A percentile compares a stretch with the other conserved stretches of the same genome.
Conservation (phyloP, 2,329 filamentous ascomycete species). For the Microsporum audouinii region DNA sequence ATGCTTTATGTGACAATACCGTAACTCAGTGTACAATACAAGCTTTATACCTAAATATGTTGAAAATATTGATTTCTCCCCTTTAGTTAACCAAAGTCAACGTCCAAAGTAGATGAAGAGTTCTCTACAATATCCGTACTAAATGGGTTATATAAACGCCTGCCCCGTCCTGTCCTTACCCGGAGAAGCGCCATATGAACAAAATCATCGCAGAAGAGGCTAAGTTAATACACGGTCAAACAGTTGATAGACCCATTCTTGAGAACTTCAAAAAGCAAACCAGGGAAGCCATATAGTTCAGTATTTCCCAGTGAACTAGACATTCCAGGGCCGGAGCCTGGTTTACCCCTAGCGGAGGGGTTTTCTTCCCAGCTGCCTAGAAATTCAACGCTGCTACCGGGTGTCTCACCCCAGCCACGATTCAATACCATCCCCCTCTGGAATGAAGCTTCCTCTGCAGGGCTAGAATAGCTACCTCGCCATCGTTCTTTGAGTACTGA, state of each 20-base stretch:
- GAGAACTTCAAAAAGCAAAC: constrained; percentile 87
- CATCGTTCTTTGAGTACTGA: constrained; percentile 56
- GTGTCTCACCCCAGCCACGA: constrained; percentile 81
- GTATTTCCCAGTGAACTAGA: constrained; percentile 54
- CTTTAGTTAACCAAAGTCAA: not conserved
- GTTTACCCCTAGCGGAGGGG: constrained; percentile 34
- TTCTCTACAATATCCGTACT: not conserved
- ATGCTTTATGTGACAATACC: not conserved
- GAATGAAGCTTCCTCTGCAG: constrained; percentile 42
- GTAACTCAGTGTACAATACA: not conserved
- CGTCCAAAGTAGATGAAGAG: too few species aligned
- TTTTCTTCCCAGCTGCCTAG: constrained; percentile 79
- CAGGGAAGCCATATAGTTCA: constrained; percentile 85
- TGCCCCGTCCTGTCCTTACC: not conserved
- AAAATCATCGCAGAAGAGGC: not conserved
- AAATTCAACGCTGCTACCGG: constrained; percentile 77
- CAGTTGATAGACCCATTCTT: constrained; percentile 85
- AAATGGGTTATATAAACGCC: not conserved
- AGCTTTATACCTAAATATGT: not conserved
- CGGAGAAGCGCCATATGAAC: not conserved
- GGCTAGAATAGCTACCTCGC: constrained; percentile 51
- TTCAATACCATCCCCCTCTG: constrained; percentile 71
- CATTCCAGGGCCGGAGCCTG: constrained; percentile 36
- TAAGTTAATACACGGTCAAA: constrained; percentile 68
- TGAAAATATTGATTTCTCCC: not conserved